Conservation (phyloP, 176 grass and related monocot species). For the Coix lacrymajobi region DNA sequence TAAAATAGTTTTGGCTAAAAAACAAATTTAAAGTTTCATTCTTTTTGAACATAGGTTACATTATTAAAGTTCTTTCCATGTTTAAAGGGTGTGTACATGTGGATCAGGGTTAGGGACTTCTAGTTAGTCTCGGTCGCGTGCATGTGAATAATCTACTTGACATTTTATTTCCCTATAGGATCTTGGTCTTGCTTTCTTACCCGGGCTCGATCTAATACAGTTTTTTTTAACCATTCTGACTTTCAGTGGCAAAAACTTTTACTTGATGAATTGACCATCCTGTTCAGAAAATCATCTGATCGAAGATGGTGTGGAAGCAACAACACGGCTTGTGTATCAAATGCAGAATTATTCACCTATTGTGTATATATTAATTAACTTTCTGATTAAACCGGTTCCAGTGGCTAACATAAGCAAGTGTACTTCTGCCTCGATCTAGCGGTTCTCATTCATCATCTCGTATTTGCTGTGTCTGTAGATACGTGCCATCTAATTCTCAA, state of each 20-base stretch:
- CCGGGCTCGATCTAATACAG: background rate
- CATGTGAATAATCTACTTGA: background rate
- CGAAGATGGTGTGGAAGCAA: background rate
- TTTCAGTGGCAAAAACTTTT: constrained; percentile 38
- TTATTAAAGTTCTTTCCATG: too few species aligned
- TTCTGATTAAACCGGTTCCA: background rate
- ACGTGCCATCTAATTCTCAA: background rate
- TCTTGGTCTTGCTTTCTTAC: background rate
- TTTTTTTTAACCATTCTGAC: background rate
- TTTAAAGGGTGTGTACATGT: background rate
- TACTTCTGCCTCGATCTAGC: background rate
- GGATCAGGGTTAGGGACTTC: background rate
- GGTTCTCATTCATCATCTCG: background rate
- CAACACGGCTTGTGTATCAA: background rate
- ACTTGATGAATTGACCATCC: background rate
- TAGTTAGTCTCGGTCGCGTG: background rate
- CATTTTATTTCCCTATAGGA: background rate
- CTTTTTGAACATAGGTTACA: too few species aligned
- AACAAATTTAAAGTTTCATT: too few species aligned
- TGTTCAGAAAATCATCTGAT: background rate
- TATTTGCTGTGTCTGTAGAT: background rate
- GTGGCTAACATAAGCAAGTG: background rate
- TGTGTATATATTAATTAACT: background rate
- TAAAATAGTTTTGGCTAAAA: too few species aligned
- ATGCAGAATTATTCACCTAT: background rate